Evolutionary conservation across 1,284 basidiomycete genomes (phyloP).

Genomic region (Crucibulum parvulum): DNA sequence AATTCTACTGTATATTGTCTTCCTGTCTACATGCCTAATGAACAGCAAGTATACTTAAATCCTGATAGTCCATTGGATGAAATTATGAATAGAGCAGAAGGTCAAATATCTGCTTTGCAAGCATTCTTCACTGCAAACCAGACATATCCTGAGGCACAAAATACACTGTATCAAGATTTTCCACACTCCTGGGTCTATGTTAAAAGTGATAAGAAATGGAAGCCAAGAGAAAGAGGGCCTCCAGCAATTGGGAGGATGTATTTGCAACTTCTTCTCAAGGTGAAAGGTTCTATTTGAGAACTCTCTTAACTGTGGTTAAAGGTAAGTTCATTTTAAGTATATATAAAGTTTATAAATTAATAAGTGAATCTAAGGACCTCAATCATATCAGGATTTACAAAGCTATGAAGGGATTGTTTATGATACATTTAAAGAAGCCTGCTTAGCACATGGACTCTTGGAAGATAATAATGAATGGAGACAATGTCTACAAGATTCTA

Average conservation of each 20-base stretch:
- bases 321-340: conserved; percentile 14
- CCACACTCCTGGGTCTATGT: conserved; percentile 25
- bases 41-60: conserved; percentile 39
- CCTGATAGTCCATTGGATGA: conserved; percentile 27
- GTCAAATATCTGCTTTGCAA: conserved; percentile 34
- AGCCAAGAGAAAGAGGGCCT: conserved; percentile 10
- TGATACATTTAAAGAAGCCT: conserved; percentile 37
- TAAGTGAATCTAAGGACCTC: conserved; percentile 10
- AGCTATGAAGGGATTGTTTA: conserved; percentile 25
- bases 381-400: conserved; percentile 34
- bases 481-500: conserved; percentile 44
- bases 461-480: conserved; percentile 49
- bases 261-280: conserved; percentile 31
- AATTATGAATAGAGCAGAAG: conserved; percentile 22
- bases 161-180: conserved; percentile 47
- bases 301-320: conserved; percentile 37
- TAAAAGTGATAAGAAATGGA: conserved; percentile 26
- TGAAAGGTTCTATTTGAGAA: conserved; percentile 42
- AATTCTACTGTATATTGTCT: conserved; percentile 39
- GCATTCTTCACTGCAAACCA: conserved; percentile 47
- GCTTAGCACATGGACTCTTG: conserved; percentile 43
- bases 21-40: conserved; percentile 38
- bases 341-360: background rate
- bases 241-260: conserved; percentile 40
- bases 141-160: conserved; percentile 19